A percentile compares a stretch with the other conserved stretches of the same genome.
Evolutionary conservation across 2,329 filamentous ascomycete species (phyloP).

Genomic region (Nothopassalora personata): DNA sequence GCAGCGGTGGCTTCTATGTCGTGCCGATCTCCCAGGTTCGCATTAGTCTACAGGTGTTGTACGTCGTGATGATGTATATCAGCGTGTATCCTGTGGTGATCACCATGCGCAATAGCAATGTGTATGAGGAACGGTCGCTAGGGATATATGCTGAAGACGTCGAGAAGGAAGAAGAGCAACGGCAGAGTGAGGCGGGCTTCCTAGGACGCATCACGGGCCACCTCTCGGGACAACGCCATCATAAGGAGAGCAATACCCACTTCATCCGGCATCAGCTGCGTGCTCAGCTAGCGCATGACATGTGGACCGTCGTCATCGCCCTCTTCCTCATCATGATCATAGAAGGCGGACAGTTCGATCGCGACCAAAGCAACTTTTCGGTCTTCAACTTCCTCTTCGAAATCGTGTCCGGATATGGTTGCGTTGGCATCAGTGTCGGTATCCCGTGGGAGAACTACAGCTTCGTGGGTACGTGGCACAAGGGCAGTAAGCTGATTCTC

Average conservation of each 20-base stretch:
- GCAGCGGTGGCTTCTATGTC: slow-evolving; percentile 48
- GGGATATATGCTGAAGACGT: slow-evolving; percentile 50
- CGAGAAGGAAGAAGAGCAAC: slow-evolving; percentile 4
- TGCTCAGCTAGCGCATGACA: slow-evolving; percentile 44
- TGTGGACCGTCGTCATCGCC: slow-evolving; percentile 43
- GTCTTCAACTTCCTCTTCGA: slow-evolving; percentile 46
- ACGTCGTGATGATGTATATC: slow-evolving; percentile 63
- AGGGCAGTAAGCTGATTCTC: slow-evolving; percentile 50
- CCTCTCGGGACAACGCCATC: slow-evolving; percentile 9
- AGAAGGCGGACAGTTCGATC: slow-evolving; percentile 35
- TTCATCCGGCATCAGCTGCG: slow-evolving; percentile 42
- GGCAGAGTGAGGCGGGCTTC: slow-evolving; percentile 6
- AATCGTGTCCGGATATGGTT: slow-evolving; percentile 38
- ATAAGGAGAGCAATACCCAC: slow-evolving; percentile 28
- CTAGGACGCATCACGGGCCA: slow-evolving; percentile 12
- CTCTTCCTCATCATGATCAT: slow-evolving; percentile 45
- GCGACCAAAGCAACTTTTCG: slow-evolving; percentile 34
- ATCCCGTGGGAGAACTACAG: slow-evolving; percentile 41
- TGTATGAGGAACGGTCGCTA: slow-evolving; percentile 58
- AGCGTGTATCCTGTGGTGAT: slow-evolving; percentile 58
- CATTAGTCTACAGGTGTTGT: slow-evolving; percentile 53
- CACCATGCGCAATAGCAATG: slow-evolving; percentile 55
- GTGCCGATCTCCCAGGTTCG: slow-evolving; percentile 45
- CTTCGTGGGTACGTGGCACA: slow-evolving; percentile 44
- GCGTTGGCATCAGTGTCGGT: slow-evolving; percentile 45